Evolutionary conservation across 2,329 filamentous ascomycete species (phyloP).

Genomic region (Podosphaera aphanis): DNA sequence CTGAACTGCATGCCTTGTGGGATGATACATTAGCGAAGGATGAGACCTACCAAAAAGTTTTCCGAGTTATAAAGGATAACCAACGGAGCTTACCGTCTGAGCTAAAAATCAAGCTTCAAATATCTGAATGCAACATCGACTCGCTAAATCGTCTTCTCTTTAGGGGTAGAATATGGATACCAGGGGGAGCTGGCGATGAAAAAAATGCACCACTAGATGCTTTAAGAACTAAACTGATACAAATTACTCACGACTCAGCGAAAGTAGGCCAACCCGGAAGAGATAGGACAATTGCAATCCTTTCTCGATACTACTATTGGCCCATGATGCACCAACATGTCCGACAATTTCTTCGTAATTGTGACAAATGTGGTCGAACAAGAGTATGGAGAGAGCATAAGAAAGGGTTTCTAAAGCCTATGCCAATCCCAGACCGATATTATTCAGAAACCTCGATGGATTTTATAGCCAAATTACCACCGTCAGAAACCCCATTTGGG

Average conservation of each 20-base stretch:
- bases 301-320: neutral
- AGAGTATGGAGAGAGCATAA: neutral
- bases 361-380: neutral
- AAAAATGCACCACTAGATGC: neutral
- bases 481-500: neutral
- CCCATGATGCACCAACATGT: neutral
- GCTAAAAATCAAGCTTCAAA: neutral
- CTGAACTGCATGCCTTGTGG: neutral
- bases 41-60: neutral
- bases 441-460: neutral
- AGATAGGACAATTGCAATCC: neutral
- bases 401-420: neutral
- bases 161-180: neutral
- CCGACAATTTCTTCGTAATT: neutral
- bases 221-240: neutral
- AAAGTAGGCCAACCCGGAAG: neutral
- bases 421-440: neutral
- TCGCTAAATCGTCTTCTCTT: neutral
- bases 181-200: neutral
- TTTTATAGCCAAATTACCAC: neutral
- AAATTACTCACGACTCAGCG: neutral
- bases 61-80: neutral
- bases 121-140: neutral
- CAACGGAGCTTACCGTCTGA: neutral
- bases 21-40: neutral